These are phyloP conservation scores for Aspergillus ruber DNA, from an alignment of 2,329 filamentous ascomycete genomes.

Conservation along the genomic window DNA sequence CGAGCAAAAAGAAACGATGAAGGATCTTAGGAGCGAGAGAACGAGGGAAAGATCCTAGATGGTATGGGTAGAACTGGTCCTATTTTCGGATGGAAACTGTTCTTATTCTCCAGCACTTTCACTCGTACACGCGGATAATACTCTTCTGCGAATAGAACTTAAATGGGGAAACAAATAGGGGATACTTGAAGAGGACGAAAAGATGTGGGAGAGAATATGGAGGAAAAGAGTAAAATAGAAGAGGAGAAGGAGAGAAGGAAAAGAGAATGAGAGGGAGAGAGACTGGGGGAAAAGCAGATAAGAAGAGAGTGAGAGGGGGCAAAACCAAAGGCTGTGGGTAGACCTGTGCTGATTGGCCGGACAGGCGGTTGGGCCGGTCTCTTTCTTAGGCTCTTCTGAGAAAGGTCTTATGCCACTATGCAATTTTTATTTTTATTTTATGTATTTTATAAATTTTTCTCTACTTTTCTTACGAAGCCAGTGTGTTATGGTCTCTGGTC, in stretches of 20 bases:
- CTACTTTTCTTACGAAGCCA: too few relatives aligned
- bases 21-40: not conserved
- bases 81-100: not conserved
- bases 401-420: too few relatives aligned
- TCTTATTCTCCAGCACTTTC: not conserved
- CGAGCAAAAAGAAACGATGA: not conserved
- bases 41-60: not conserved
- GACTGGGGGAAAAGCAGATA: slow-evolving; percentile 4
- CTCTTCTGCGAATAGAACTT: not conserved
- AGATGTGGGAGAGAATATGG: slow-evolving; percentile 1
- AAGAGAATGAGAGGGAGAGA: slow-evolving; percentile 18
- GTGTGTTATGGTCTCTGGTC: too few relatives aligned
- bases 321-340: slow-evolving; percentile 5
- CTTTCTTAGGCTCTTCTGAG: too few relatives aligned
- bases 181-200: too few relatives aligned
- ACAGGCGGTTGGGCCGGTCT: slow-evolving; percentile 1
- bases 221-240: slow-evolving; percentile 5
- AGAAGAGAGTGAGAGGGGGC: slow-evolving; percentile 10
- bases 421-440: too few relatives aligned
- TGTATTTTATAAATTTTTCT: too few relatives aligned
- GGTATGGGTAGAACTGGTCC: not conserved
- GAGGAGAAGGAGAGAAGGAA: slow-evolving; percentile 5
- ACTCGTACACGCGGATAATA: not conserved
- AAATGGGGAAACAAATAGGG: not conserved
- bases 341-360: slow-evolving; percentile 6